Conservation (phyloP, 768 basidiomycete species). For the Tylopilus intermedius region DNA sequence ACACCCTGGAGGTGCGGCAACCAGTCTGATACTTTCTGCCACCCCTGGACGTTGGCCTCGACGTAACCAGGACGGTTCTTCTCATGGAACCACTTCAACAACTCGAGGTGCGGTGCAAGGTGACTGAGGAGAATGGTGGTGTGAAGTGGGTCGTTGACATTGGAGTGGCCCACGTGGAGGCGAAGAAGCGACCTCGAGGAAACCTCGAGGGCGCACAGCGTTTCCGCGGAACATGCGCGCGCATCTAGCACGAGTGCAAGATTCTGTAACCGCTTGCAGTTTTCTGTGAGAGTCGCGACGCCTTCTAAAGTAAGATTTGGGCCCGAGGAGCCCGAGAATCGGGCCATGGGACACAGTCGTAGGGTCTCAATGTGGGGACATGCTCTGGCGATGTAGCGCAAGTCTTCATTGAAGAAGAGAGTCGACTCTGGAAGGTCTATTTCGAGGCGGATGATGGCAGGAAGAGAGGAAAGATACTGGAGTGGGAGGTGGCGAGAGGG, state of each 20-base stretch:
- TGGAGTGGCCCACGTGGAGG: slow-evolving; percentile 73
- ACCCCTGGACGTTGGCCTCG: slow-evolving; percentile 60
- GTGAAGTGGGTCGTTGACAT: slow-evolving; percentile 63
- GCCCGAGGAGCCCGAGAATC: slow-evolving; percentile 50
- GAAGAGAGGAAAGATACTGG: slow-evolving; percentile 50
- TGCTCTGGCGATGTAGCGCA: slow-evolving; percentile 51
- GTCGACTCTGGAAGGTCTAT: slow-evolving; percentile 77
- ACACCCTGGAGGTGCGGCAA: slow-evolving; percentile 70
- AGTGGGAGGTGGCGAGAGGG: slow-evolving; percentile 59
- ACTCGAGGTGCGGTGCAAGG: slow-evolving; percentile 65
- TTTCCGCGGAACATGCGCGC: slow-evolving; percentile 38
- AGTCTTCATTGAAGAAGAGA: slow-evolving; percentile 57
- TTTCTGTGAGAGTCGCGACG: slow-evolving; percentile 51
- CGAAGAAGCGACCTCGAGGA: slow-evolving; percentile 67
- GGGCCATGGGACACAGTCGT: slow-evolving; percentile 61
- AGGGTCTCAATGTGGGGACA: slow-evolving; percentile 69
- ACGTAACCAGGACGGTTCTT: slow-evolving; percentile 67
- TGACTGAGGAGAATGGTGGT: slow-evolving; percentile 72
- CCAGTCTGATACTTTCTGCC: slow-evolving; percentile 65
- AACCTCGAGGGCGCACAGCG: slow-evolving; percentile 41
- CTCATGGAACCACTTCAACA: slow-evolving; percentile 72
- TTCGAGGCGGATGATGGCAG: slow-evolving; percentile 56
- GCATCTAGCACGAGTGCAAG: slow-evolving; percentile 65
- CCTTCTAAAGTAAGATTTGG: slow-evolving; percentile 61
- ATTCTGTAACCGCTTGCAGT: slow-evolving; percentile 60